Base-by-base conservation (phyloP, 106 monocot genomes). In the Apostasia shenzhenica region DNA sequence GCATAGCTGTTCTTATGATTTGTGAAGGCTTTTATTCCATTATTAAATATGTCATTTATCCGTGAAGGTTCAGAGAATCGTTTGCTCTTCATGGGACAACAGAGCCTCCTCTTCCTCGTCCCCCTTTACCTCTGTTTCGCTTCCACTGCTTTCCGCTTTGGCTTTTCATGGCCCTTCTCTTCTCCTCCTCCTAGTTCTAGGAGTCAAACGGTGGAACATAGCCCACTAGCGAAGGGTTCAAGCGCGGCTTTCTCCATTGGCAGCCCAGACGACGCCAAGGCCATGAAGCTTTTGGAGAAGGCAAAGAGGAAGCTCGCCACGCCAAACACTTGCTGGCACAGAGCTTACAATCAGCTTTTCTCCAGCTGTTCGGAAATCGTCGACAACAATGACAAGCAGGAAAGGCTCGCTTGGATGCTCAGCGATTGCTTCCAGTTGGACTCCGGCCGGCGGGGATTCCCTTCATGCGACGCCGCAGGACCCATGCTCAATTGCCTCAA, bases 401-500 rank as follows among this genome's bases (percentile, higher is more conserved):
- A 66, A 13, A 78, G 84, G 75, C 52, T 95, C 13, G 88, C 88
- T 0, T 95, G 95, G 95, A 70, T 82, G 59, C 79, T 95, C 40
- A 84, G 82, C 52, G 79, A 76, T 54, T 95, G 95, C 76, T 91
- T 86, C 40, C 83, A 85, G 68, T 73, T 57, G 57, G 95, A 95
- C 58, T 88, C 88, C 6, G 95, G 88, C 6, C 43, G 83, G 46
- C 49, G 72, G 0, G 26, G 76, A 1, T 78, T 95, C 12, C 95
- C 95, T 0, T 37, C 46, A 10, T 95, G 95, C 55, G 72, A 75
- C 14, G 8, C 55, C 4, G 54, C 68, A 10, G 54, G 63, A 4
- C 42, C 72, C 3, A 95, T 91, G 91, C 43, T 76, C 59, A 70
- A 69, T 1, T 95, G 91, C 70, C 76, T 83, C 43, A 86, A 82